These are phyloP conservation scores for Xanthoconium purpureum DNA, from an alignment of 768 basidiomycete species.

Conservation along the genomic window DNA sequence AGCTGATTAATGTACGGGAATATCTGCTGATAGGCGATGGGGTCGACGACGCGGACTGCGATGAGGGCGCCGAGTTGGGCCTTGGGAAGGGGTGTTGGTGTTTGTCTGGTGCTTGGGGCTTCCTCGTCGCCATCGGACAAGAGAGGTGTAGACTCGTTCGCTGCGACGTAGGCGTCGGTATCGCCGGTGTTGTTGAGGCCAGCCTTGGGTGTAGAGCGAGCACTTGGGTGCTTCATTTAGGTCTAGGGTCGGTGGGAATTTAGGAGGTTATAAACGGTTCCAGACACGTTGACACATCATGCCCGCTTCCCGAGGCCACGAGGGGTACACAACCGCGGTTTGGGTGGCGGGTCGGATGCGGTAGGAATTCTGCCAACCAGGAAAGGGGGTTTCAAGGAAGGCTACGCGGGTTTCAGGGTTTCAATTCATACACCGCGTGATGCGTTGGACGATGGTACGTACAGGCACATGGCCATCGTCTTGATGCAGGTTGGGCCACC, in stretches of 20 bases:
- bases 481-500: too few species aligned
- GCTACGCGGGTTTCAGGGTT: too few species aligned
- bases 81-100: conserved; percentile 34
- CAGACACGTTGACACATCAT: background rate
- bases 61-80: conserved; percentile 44
- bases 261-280: too few species aligned
- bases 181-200: background rate
- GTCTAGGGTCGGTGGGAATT: background rate
- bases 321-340: background rate
- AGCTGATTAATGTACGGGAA: conserved; percentile 68
- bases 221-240: background rate
- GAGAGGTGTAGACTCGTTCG: conserved; percentile 16
- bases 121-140: conserved; percentile 10
- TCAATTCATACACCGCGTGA: too few species aligned
- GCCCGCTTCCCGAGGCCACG: background rate
- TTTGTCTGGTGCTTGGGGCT: background rate
- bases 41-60: conserved; percentile 51
- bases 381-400: too few species aligned
- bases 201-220: background rate
- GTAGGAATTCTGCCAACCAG: too few species aligned
- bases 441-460: too few species aligned
- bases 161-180: background rate
- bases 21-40: conserved; percentile 59
- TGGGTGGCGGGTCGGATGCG: background rate
- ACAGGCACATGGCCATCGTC: too few species aligned